A percentile compares a stretch with the other conserved stretches of the same genome.
Evolutionary conservation across 2,329 filamentous ascomycete genomes (phyloP).

Genomic region (Clonostachys rosea): DNA sequence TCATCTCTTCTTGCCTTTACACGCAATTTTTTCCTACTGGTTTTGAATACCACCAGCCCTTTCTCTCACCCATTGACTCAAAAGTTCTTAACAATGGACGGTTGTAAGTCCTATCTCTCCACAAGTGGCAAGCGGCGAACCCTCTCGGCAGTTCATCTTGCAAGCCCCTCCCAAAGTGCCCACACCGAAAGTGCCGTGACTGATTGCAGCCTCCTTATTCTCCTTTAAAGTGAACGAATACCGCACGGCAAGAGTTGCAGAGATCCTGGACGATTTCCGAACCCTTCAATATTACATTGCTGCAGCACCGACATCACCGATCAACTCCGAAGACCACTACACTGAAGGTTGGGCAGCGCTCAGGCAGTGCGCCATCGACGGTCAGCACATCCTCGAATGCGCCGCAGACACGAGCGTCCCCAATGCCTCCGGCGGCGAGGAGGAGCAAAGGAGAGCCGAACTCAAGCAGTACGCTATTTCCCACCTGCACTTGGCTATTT

Average conservation of each 20-base stretch:
- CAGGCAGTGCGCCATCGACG: slow-evolving; percentile 58
- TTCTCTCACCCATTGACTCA: no score
- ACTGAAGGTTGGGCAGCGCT: slow-evolving; percentile 59
- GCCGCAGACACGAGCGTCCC: slow-evolving; percentile 59
- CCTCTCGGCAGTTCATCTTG: no score
- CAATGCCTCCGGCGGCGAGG: slow-evolving; percentile 42
- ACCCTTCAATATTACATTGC: slow-evolving; percentile 60
- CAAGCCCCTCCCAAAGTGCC: no score
- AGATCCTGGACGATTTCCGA: slow-evolving; percentile 58
- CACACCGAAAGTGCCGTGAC: no score
- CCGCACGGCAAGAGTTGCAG: slow-evolving; percentile 54
- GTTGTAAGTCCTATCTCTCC: no score
- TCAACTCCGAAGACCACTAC: slow-evolving; percentile 53
- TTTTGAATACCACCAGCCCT: no score
- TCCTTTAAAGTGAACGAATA: slow-evolving; percentile 50
- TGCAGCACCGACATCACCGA: slow-evolving; percentile 47
- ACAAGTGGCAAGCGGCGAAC: no score
- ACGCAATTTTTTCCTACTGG: no score
- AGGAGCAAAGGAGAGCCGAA: slow-evolving; percentile 58
- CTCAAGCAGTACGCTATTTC: slow-evolving; percentile 46
- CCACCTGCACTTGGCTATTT: background rate
- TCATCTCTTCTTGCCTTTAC: no score
- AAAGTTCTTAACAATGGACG: no score
- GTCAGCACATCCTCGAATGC: slow-evolving; percentile 60
- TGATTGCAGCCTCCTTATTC: background rate